Evolutionary conservation across 768 basidiomycete genomes (phyloP), one percentile per base, ranked within the genome.

Genomic region (Tulasnella sp.): DNA sequence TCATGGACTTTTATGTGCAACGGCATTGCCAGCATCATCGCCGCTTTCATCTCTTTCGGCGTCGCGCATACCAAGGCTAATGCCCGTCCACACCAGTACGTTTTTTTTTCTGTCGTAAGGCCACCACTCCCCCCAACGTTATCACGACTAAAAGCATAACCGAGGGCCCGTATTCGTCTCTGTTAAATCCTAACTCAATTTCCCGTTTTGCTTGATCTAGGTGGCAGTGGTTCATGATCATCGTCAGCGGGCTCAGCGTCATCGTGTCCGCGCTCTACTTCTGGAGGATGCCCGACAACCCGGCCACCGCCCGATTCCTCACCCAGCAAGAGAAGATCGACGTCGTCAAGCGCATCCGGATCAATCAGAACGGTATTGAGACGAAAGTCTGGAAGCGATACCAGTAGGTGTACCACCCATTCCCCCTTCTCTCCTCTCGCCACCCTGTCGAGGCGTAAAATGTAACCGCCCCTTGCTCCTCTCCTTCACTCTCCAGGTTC

Each of bases 311-410:
- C 21, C 91, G 91, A 90, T 94, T 94, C 85, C 86, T 94, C 71
- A 92, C 92, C 3, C 85, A 84, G 6, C 86, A 87, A 27, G 93
- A 94, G 82, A 89, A 91, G 12, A 85, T 85, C 1, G 87, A 86
- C 24, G 93, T 93, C 0, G 87, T 94, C 31, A 88, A 86, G 74
- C 89, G 92, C 6, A 88, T 94, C 79, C 91, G 91, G 86, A 89
- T 87, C 84, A 93, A 94, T 80, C 92, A 94, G 89, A 92, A 92
- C 0, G 94, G 93, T 38, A 89, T 94, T 10, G 93, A 94, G 85
- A 94, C 93, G 83, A 94, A 94, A 82, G 88, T 88, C 77, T 94
- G 87, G 87, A 94, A 94, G 85, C 89, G 87, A 77, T 91, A 93
- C 44, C 93, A 94, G 93, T 93, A 71, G 4, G 79, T 77, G 7